Evolutionary conservation across 441 rosid genomes (phyloP).

Genomic region (Oxalis stricta): DNA sequence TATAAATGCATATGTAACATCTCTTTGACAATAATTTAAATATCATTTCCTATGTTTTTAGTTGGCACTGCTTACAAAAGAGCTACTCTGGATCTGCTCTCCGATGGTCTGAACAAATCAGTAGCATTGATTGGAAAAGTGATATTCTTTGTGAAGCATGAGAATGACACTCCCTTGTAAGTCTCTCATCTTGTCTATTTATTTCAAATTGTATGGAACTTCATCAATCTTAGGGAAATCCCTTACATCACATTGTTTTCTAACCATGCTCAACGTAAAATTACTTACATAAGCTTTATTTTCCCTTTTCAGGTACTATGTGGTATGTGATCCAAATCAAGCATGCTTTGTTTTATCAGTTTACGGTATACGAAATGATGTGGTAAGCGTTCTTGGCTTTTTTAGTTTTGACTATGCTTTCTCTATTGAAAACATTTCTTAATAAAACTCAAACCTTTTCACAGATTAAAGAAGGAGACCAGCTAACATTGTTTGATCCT

Average conservation of each 20-base stretch:
- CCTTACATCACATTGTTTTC: not conserved
- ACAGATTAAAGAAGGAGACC: conserved; percentile 69
- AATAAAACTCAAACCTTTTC: conserved; percentile 4
- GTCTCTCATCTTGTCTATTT: conserved; percentile 13
- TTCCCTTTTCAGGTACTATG: conserved; percentile 33
- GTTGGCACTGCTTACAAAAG: conserved; percentile 21
- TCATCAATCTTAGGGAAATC: not conserved
- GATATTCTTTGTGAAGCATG: conserved; percentile 45
- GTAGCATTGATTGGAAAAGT: conserved; percentile 48
- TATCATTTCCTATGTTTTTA: not conserved
- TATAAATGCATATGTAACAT: conserved; percentile 1
- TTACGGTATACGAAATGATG: conserved; percentile 32
- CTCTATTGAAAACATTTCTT: not conserved
- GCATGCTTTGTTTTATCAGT: conserved; percentile 44
- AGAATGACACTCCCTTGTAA: conserved; percentile 54
- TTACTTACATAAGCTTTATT: not conserved
- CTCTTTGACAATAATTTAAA: not conserved
- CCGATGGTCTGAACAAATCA: conserved; percentile 49
- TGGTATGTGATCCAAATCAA: conserved; percentile 56
- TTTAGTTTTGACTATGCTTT: not conserved
- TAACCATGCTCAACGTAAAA: not conserved
- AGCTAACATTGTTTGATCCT: conserved; percentile 40
- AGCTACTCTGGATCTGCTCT: conserved; percentile 33
- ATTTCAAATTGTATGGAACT: not conserved
- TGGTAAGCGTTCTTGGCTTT: conserved; percentile 24